Evolutionary conservation across 2,329 filamentous ascomycete species (phyloP).

Genomic region (Rugonectria rugulosa): DNA sequence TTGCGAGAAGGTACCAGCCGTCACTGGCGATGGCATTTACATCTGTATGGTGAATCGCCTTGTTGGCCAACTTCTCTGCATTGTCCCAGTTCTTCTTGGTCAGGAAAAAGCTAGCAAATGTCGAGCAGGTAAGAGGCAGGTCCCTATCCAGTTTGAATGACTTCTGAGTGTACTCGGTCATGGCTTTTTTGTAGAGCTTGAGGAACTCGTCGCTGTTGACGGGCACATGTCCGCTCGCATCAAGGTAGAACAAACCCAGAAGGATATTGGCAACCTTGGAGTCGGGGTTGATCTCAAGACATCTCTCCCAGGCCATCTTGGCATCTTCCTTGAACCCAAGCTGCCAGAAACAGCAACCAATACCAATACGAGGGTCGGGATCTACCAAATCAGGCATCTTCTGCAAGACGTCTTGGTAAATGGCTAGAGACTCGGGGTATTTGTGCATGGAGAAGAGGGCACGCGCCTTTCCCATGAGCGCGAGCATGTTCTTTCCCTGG

Average conservation of each 20-base stretch:
- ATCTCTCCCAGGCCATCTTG: conserved; percentile 87
- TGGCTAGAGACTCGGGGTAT: conserved; percentile 81
- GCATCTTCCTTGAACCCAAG: conserved; percentile 94
- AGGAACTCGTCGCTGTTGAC: conserved; percentile 87
- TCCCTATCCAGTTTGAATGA: conserved; percentile 94
- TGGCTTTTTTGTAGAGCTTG: conserved; percentile 87
- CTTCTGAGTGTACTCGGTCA: conserved; percentile 92
- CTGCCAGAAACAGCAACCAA: conserved; percentile 97
- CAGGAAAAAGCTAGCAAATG: conserved; percentile 90
- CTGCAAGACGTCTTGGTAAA: conserved; percentile 86
- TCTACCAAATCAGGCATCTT: conserved; percentile 89
- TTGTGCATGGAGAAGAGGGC: conserved; percentile 87
- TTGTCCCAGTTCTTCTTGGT: conserved; percentile 81
- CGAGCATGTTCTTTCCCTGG: conserved; percentile 87
- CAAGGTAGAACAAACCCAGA: conserved; percentile 88
- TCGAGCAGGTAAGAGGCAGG: conserved; percentile 86
- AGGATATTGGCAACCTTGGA: conserved; percentile 92
- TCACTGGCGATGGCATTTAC: conserved; percentile 97
- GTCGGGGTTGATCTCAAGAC: conserved; percentile 79
- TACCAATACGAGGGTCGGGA: conserved; percentile 93
- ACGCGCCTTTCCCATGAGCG: conserved; percentile 86
- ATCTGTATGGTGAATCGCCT: conserved; percentile 94
- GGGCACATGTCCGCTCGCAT: conserved; percentile 82
- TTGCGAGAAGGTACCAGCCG: conserved; percentile 93
- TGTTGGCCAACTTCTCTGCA: conserved; percentile 86